Conservation (phyloP, 805 yeast species). For the Saturnispora gosingensis region DNA sequence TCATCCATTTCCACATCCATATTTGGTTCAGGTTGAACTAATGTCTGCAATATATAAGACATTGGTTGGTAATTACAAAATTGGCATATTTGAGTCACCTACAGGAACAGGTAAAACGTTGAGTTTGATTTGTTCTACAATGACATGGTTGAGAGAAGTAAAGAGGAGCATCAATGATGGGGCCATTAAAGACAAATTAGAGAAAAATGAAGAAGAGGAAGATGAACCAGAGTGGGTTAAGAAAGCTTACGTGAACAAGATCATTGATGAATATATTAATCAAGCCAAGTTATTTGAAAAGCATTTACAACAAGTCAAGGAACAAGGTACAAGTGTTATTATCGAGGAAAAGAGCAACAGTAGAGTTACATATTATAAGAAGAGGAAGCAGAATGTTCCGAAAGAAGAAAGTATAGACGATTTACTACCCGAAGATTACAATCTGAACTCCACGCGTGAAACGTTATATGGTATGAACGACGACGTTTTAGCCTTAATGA, state of each 20-base stretch:
- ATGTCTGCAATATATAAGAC: constrained; percentile 70
- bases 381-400: constrained; percentile 11
- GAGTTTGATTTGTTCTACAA: constrained; percentile 73
- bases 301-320: constrained; percentile 30
- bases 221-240: constrained; percentile 36
- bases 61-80: constrained; percentile 41
- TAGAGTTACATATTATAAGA: constrained; percentile 19
- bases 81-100: constrained; percentile 85
- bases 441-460: constrained; percentile 22
- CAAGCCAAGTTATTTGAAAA: constrained; percentile 33
- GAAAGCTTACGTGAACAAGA: constrained; percentile 26
- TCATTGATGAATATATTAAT: constrained; percentile 22
- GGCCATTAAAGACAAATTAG: constrained; percentile 10
- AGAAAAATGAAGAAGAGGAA: constrained; percentile 28
- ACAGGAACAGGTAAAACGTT: constrained; percentile 94
- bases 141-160: constrained; percentile 58
- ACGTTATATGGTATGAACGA: constrained; percentile 21
- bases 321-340: constrained; percentile 19
- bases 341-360: constrained; percentile 19
- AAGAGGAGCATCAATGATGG: constrained; percentile 9
- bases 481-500: constrained; percentile 43
- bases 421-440: constrained; percentile 25
- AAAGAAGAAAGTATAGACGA: constrained; percentile 9
- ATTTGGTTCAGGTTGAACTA: constrained; percentile 63
- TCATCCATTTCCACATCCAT: constrained; percentile 73